Percentiles rank a stretch among this genome's conserved stretches.
Evolutionary conservation across 208 protist species (phyloP).

Genomic region (Crithidia brevicula): DNA sequence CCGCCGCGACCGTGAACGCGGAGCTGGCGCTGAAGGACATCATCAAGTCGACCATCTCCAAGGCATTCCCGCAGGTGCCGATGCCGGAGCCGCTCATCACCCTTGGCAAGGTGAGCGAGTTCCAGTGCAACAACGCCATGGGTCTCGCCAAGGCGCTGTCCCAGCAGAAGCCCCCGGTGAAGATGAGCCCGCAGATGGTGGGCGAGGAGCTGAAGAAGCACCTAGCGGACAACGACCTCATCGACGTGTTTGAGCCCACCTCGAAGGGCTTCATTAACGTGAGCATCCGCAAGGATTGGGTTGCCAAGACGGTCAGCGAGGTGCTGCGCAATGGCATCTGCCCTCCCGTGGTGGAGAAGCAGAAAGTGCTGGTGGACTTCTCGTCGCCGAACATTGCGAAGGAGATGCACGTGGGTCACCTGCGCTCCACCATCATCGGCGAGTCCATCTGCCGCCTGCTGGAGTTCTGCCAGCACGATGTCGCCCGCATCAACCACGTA

Average conservation of each 20-base stretch:
- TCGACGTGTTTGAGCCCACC: constrained; percentile 84
- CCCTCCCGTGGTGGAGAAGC: constrained; percentile 62
- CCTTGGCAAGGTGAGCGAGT: constrained; percentile 87
- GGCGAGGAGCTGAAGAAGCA: constrained; percentile 86
- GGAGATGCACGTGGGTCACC: constrained; percentile 99
- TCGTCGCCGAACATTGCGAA: constrained; percentile 99
- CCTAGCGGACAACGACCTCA: constrained; percentile 83
- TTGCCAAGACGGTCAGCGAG: constrained; percentile 49
- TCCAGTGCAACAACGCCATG: constrained; percentile 97
- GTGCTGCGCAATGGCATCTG: constrained; percentile 69
- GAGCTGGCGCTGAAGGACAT: constrained; percentile 87
- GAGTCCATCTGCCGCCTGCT: constrained; percentile 94
- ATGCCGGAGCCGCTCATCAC: constrained; percentile 77
- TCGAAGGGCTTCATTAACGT: constrained; percentile 95
- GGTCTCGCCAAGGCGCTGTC: constrained; percentile 88
- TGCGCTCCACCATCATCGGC: constrained; percentile 99
- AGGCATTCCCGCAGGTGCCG: constrained; percentile 78
- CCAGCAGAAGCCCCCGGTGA: constrained; percentile 74
- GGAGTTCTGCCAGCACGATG: constrained; percentile 94
- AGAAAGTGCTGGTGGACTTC: constrained; percentile 96
- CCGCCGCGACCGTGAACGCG: constrained; percentile 55
- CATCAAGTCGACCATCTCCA: constrained; percentile 68
- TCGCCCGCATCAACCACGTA: constrained; percentile 97
- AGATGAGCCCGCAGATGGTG: constrained; percentile 82
- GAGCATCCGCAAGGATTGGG: constrained; percentile 68